Conservation (phyloP, 192 early-diverging fungal species). For the Coemansia sp. region DNA sequence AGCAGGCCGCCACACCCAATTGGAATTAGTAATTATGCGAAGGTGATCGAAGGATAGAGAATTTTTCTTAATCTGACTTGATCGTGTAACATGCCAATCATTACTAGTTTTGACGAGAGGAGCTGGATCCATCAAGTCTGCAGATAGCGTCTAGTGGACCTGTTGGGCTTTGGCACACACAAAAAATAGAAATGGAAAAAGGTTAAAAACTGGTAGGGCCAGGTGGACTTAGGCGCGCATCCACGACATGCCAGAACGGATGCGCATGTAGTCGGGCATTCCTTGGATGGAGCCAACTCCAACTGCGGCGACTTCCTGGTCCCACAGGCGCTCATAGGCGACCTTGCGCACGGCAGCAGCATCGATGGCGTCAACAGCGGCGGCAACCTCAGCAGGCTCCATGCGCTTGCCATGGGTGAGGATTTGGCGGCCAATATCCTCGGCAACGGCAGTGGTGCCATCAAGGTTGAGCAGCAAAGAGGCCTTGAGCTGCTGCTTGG, state of each 20-base stretch:
- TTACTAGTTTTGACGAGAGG: too few species aligned
- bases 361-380: constrained; percentile 80
- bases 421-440: constrained; percentile 98
- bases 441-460: constrained; percentile 91
- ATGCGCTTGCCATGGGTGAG: constrained; percentile 89
- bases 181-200: background rate
- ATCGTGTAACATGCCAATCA: background rate
- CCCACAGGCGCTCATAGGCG: constrained; percentile 86
- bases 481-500: constrained; percentile 99
- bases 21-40: background rate
- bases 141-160: too few species aligned
- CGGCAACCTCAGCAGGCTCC: constrained; percentile 86
- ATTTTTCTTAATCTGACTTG: background rate
- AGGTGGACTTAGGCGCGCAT: constrained; percentile 60
- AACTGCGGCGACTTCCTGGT: constrained; percentile 79
- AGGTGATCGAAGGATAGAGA: background rate
- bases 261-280: constrained; percentile 86
- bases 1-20: background rate
- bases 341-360: constrained; percentile 85
- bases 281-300: constrained; percentile 89
- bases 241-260: constrained; percentile 85
- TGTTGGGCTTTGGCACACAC: background rate
- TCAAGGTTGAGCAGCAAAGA: constrained; percentile 87
- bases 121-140: too few species aligned
- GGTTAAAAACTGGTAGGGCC: background rate